Evolutionary conservation across 805 yeast genomes (phyloP).

Genomic region (Grigorovia yakushimaensis): DNA sequence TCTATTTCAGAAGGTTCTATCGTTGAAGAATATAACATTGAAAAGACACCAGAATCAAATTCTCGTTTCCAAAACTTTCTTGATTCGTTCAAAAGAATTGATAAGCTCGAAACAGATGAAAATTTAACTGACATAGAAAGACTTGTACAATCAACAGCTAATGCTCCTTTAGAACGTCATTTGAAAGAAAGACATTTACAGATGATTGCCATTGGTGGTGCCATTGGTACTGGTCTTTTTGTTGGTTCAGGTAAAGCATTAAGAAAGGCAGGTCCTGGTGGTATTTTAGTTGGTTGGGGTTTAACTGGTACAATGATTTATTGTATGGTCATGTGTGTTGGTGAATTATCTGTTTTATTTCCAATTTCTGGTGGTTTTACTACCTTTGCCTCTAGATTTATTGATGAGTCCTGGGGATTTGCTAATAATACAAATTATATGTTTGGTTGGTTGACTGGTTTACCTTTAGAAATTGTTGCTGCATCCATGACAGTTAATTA

Average conservation of each 20-base stretch:
- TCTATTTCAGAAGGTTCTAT: too few species aligned
- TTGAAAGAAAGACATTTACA: constrained; percentile 47
- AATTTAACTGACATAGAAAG: constrained; percentile 35
- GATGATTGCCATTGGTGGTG: constrained; percentile 64
- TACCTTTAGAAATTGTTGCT: constrained; percentile 45
- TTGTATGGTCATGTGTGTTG: constrained; percentile 51
- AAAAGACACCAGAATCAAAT: too few species aligned
- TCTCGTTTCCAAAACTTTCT: background rate
- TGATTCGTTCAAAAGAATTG: constrained; percentile 39
- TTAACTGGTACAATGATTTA: constrained; percentile 46
- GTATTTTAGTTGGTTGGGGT: constrained; percentile 44
- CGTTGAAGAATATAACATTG: too few species aligned
- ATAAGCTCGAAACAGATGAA: constrained; percentile 35
- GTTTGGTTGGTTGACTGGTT: constrained; percentile 41
- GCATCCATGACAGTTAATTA: constrained; percentile 44
- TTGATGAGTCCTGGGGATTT: constrained; percentile 54
- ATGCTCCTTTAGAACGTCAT: constrained; percentile 47
- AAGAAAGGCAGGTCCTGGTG: constrained; percentile 60
- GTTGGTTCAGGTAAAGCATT: constrained; percentile 62
- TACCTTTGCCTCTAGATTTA: constrained; percentile 49
- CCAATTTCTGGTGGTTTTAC: constrained; percentile 59
- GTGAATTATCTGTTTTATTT: constrained; percentile 53
- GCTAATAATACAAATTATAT: constrained; percentile 52
- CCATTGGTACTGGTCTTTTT: constrained; percentile 68
- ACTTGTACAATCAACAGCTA: constrained; percentile 37